phyloP scores from a whole-genome alignment of 805 yeast species.

The Saccharomycopsis guyanensis region DNA sequence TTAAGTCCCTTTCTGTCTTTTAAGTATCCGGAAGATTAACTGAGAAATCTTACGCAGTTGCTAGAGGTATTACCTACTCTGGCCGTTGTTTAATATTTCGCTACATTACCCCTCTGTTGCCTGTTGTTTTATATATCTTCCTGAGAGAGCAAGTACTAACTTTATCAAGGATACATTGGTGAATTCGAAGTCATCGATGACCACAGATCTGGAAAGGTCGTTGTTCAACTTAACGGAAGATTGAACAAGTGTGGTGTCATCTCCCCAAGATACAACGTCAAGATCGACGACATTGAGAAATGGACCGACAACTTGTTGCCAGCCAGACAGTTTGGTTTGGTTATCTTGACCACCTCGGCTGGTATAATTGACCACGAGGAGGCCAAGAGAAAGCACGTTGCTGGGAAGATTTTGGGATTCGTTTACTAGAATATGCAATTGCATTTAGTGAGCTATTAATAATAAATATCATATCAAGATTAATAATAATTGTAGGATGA shows the following conservation, averaged over 20 bases:
- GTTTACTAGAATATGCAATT: constrained; percentile 55
- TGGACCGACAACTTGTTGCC: constrained; percentile 98
- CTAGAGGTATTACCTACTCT: constrained; percentile 5
- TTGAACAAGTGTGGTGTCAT: constrained; percentile 98
- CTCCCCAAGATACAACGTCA: constrained; percentile 97
- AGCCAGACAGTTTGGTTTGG: constrained; percentile 98
- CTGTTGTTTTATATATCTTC: neutral
- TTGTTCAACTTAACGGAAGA: constrained; percentile 95
- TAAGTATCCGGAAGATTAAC: constrained; percentile 21
- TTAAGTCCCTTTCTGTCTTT: constrained; percentile 21
- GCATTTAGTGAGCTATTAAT: neutral
- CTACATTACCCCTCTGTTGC: constrained; percentile 5
- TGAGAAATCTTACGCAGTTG: constrained; percentile 17
- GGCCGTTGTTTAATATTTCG: constrained; percentile 15
- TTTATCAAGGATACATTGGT: constrained; percentile 75
- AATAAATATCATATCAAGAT: no score
- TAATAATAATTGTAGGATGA: no score
- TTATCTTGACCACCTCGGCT: constrained; percentile 96
- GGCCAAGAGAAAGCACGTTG: constrained; percentile 99
- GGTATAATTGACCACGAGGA: constrained; percentile 99
- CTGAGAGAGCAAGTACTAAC: constrained; percentile 4
- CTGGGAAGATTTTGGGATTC: constrained; percentile 97
- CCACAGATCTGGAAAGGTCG: constrained; percentile 98
- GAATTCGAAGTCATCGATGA: constrained; percentile 97
- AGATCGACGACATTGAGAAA: constrained; percentile 90